These are phyloP conservation scores for Malassezia dermatis DNA, from an alignment of 1,284 basidiomycete genomes.

Conservation along the genomic window DNA sequence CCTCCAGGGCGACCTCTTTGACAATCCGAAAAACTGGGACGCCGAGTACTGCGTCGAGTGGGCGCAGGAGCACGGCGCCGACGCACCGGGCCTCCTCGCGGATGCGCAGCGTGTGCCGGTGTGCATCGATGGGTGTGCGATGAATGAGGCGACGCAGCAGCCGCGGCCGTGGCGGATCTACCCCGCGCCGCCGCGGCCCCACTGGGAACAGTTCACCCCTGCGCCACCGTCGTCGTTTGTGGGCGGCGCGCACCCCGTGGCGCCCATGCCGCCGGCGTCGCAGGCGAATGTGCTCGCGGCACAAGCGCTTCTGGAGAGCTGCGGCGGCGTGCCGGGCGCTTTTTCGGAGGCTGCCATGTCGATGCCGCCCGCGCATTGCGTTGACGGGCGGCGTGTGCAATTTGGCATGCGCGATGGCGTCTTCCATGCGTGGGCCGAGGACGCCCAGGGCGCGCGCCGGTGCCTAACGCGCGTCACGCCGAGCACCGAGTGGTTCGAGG, in stretches of 20 bases:
- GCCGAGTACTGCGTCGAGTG: slow-evolving; percentile 38
- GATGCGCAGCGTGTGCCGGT: slow-evolving; percentile 17
- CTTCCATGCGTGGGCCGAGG: slow-evolving; percentile 31
- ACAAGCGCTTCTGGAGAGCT: slow-evolving; percentile 39
- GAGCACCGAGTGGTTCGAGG: slow-evolving; percentile 86
- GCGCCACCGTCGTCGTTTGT: slow-evolving; percentile 42
- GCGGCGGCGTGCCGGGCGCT: slow-evolving; percentile 41
- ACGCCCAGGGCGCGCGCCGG: background rate
- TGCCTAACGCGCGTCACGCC: slow-evolving; percentile 71
- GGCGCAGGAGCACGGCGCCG: slow-evolving; percentile 1
- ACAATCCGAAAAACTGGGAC: slow-evolving; percentile 48
- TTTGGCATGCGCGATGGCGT: slow-evolving; percentile 43
- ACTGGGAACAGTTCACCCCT: slow-evolving; percentile 47
- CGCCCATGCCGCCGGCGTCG: slow-evolving; percentile 38
- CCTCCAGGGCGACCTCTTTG: slow-evolving; percentile 37
- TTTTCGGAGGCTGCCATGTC: slow-evolving; percentile 28
- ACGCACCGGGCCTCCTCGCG: background rate
- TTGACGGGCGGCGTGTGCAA: slow-evolving; percentile 20
- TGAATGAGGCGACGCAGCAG: slow-evolving; percentile 16
- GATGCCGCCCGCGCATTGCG: slow-evolving; percentile 26
- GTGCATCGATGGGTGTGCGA: slow-evolving; percentile 39
- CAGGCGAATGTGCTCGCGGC: slow-evolving; percentile 43
- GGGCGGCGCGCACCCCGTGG: slow-evolving; percentile 31
- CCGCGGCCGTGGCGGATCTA: slow-evolving; percentile 46
- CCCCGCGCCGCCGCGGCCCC: slow-evolving; percentile 43